These are phyloP conservation scores for Candida boleticola DNA, from an alignment of 805 yeast genomes.

Conservation along the genomic window DNA sequence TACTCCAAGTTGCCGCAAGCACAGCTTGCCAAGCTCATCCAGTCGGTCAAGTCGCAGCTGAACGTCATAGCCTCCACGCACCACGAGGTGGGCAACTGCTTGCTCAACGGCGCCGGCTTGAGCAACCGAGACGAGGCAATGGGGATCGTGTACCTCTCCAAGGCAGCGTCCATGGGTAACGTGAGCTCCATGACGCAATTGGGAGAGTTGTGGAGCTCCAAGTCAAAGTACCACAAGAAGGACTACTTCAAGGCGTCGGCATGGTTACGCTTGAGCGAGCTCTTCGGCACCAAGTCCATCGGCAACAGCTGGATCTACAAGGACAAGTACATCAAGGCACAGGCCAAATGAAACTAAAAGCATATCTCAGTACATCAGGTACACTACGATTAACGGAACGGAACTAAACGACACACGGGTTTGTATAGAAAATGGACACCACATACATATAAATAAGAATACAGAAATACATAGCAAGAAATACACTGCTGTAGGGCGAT, in stretches of 20 bases:
- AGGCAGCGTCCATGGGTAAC: conserved; percentile 66
- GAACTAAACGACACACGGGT: no score
- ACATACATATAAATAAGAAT: no score
- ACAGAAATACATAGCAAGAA: no score
- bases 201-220: conserved; percentile 66
- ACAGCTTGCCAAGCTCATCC: conserved; percentile 26
- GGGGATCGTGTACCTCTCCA: conserved; percentile 59
- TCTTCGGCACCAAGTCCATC: conserved; percentile 55
- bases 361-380: no score
- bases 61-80: conserved; percentile 50
- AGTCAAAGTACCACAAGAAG: conserved; percentile 53
- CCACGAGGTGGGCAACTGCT: conserved; percentile 60
- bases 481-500: no score
- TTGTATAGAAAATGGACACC: no score
- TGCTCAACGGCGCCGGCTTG: conserved; percentile 56
- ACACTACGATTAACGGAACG: no score
- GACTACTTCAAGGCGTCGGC: conserved; percentile 64
- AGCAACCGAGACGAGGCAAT: conserved; percentile 47
- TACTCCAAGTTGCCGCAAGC: conserved; percentile 22
- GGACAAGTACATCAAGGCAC: conserved; percentile 49
- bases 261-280: conserved; percentile 66
- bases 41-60: conserved; percentile 33
- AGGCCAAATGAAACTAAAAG: neutral
- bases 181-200: conserved; percentile 67
- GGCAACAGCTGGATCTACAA: conserved; percentile 79